These are phyloP conservation scores for Brassica hybrid DNA, from an alignment of 441 rosid genomes.

Conservation along the genomic window DNA sequence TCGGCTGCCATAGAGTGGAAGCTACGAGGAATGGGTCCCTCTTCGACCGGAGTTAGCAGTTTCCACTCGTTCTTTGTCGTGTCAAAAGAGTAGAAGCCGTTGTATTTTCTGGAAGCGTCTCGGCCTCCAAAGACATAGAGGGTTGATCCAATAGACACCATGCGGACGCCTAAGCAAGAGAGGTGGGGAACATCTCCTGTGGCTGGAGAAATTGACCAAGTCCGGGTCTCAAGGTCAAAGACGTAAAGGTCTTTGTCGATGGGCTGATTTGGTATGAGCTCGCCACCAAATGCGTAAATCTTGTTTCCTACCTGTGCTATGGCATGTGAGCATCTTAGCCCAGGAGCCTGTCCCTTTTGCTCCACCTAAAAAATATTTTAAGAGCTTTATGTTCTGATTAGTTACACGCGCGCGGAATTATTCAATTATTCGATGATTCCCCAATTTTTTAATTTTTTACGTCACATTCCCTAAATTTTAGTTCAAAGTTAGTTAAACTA, in stretches of 20 bases:
- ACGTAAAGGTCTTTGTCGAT: constrained; percentile 75
- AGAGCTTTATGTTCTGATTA: not conserved
- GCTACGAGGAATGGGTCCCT: constrained; percentile 9
- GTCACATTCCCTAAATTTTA: too few species aligned
- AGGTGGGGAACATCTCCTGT: constrained; percentile 71
- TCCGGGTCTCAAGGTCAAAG: constrained; percentile 59
- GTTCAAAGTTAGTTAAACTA: too few species aligned
- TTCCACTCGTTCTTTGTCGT: constrained; percentile 64
- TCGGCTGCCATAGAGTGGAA: constrained; percentile 10
- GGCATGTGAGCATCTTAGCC: constrained; percentile 87
- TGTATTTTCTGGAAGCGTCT: constrained; percentile 62
- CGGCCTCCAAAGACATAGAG: constrained; percentile 85
- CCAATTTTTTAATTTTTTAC: too few species aligned
- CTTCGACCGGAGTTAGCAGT: not conserved
- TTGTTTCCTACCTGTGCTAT: constrained; percentile 65
- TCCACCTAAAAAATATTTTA: constrained; percentile 48
- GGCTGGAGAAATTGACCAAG: constrained; percentile 64
- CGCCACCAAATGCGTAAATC: constrained; percentile 68
- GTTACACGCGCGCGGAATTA: too few species aligned
- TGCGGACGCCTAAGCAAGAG: constrained; percentile 81
- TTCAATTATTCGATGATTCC: too few species aligned
- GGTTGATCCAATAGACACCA: constrained; percentile 60
- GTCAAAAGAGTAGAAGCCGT: constrained; percentile 76
- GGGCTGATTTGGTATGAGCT: constrained; percentile 70
- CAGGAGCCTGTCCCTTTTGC: constrained; percentile 72